These are phyloP conservation scores for Aureoboletus auriporus DNA, from an alignment of 768 basidiomycete species.

Conservation along the genomic window DNA sequence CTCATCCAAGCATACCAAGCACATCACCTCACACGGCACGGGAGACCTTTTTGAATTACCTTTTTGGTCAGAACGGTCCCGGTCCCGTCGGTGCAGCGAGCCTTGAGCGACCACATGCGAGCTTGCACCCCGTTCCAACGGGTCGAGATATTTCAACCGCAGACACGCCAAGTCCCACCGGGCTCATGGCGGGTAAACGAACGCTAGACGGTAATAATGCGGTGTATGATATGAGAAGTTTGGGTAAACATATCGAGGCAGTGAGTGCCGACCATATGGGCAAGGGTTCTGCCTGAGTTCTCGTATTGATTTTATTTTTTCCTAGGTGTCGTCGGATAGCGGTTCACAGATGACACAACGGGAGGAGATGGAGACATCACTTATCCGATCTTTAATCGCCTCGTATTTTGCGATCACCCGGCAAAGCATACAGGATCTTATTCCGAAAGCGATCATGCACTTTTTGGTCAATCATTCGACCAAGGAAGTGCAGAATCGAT, in stretches of 20 bases:
- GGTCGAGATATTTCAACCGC: constrained; percentile 63
- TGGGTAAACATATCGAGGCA: constrained; percentile 96
- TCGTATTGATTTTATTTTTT: neutral
- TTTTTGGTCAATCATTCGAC: constrained; percentile 95
- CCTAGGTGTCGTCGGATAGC: constrained; percentile 54
- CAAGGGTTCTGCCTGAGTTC: neutral
- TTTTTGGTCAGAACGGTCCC: constrained; percentile 89
- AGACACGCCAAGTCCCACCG: constrained; percentile 49
- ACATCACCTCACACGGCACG: constrained; percentile 56
- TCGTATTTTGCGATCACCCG: constrained; percentile 96
- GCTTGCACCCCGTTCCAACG: constrained; percentile 38
- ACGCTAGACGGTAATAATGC: constrained; percentile 73
- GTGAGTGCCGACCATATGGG: constrained; percentile 46
- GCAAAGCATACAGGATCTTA: constrained; percentile 93
- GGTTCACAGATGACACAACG: constrained; percentile 64
- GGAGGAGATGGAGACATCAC: constrained; percentile 94
- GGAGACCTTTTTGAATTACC: constrained; percentile 95
- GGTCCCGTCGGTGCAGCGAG: constrained; percentile 63
- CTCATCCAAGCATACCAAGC: constrained; percentile 31
- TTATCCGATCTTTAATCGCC: constrained; percentile 91
- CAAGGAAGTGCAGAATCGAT: constrained; percentile 92
- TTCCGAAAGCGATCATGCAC: constrained; percentile 99
- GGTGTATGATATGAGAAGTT: constrained; percentile 97
- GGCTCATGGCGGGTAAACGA: constrained; percentile 64
- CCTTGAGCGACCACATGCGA: constrained; percentile 35